Percentiles rank a stretch among this genome's conserved stretches.
These are phyloP conservation scores for Aspergillus sp. DNA, from an alignment of 2,329 filamentous ascomycete genomes.

Conservation along the genomic window DNA sequence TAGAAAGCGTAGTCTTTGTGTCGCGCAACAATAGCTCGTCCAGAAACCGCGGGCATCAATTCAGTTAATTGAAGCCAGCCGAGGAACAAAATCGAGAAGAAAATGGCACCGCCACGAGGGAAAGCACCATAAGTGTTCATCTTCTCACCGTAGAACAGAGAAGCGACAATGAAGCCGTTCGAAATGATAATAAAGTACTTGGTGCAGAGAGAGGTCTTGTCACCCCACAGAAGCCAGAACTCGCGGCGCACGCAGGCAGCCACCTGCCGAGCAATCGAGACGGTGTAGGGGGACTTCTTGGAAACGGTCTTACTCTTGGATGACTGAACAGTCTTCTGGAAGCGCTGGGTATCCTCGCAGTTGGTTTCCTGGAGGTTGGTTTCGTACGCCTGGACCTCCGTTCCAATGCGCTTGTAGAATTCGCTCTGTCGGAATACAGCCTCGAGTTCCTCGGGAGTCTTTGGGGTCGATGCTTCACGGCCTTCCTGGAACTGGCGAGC, in stretches of 20 bases:
- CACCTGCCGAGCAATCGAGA: constrained; percentile 72
- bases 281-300: constrained; percentile 73
- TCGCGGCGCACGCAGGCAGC: constrained; percentile 62
- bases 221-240: constrained; percentile 75
- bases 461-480: constrained; percentile 65
- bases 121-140: constrained; percentile 62
- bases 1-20: constrained; percentile 70
- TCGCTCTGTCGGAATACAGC: constrained; percentile 64
- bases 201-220: constrained; percentile 72
- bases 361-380: constrained; percentile 56
- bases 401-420: constrained; percentile 59
- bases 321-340: constrained; percentile 64
- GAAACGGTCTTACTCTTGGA: constrained; percentile 64
- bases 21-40: constrained; percentile 67
- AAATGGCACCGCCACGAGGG: constrained; percentile 61
- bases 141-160: constrained; percentile 71
- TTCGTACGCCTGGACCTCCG: constrained; percentile 64
- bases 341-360: constrained; percentile 62
- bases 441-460: constrained; percentile 68
- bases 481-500: constrained; percentile 68
- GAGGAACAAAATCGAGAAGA: constrained; percentile 68
- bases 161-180: constrained; percentile 73
- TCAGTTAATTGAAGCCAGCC: constrained; percentile 74
- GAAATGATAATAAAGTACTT: constrained; percentile 77
- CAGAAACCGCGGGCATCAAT: constrained; percentile 72